phyloP scores from a whole-genome alignment of 2,329 filamentous ascomycete genomes.

The Bretziella fagacearum region DNA sequence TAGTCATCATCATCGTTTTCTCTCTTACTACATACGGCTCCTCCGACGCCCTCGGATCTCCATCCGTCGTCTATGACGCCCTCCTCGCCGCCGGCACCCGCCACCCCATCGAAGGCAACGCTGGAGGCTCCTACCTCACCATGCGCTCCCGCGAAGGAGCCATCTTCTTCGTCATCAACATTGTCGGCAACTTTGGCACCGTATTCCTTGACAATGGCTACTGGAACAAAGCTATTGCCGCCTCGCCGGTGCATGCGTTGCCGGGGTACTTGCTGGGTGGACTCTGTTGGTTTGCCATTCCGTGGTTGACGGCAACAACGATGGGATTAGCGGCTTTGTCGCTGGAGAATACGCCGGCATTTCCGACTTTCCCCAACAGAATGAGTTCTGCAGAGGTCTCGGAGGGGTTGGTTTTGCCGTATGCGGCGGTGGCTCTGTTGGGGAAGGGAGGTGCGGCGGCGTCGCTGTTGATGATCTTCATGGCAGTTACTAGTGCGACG shows the following conservation, averaged over 20 bases:
- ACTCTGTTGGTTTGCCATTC: constrained; percentile 81
- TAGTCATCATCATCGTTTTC: constrained; percentile 76
- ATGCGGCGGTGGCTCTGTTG: constrained; percentile 67
- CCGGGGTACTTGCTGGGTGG: constrained; percentile 81
- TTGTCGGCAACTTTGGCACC: constrained; percentile 64
- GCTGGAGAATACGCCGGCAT: constrained; percentile 54
- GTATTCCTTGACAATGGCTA: constrained; percentile 81
- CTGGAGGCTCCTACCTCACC: constrained; percentile 67
- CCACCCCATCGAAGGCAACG: constrained; percentile 67
- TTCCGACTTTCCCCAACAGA: constrained; percentile 56
- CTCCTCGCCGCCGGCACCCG: constrained; percentile 48
- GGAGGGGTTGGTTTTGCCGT: constrained; percentile 69
- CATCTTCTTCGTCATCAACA: constrained; percentile 85
- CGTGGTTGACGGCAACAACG: constrained; percentile 75
- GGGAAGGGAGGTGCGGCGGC: constrained; percentile 66
- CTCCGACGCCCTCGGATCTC: constrained; percentile 54
- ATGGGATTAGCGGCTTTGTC: constrained; percentile 72
- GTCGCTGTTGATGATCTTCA: constrained; percentile 68
- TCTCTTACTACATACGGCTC: constrained; percentile 68
- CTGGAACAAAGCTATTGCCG: constrained; percentile 88
- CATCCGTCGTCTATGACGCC: constrained; percentile 60
- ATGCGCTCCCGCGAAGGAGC: constrained; percentile 68
- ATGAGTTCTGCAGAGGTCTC: constrained; percentile 60
- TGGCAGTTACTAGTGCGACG: constrained; percentile 75
- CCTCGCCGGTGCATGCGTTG: constrained; percentile 67